Conservation (phyloP, 305 asterid genomes). For the Fraxinus platypoda region DNA sequence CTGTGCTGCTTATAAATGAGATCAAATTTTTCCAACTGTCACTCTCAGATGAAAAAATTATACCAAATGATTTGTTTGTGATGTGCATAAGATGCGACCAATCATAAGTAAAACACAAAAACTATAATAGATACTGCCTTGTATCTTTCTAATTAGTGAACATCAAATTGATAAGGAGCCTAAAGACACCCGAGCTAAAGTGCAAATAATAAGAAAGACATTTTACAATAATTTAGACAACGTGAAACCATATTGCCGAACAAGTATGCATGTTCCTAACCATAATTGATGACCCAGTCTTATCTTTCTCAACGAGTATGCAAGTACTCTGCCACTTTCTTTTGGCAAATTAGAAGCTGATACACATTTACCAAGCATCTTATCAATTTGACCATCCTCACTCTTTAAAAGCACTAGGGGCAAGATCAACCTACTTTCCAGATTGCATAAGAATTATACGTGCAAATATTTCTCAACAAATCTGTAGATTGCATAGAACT, state of each 20-base stretch:
- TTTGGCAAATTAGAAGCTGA: background rate
- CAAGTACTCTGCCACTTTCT: background rate
- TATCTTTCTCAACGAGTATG: background rate
- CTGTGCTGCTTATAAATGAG: background rate
- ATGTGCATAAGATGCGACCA: background rate
- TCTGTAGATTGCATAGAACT: background rate
- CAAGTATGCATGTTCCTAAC: background rate
- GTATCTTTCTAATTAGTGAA: background rate
- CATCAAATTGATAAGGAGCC: background rate
- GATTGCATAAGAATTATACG: background rate
- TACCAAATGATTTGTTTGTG: background rate
- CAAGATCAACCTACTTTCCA: background rate
- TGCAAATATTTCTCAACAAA: background rate
- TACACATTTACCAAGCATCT: background rate
- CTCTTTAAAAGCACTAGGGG: background rate
- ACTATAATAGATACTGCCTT: background rate
- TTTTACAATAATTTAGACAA: background rate
- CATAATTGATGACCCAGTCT: background rate
- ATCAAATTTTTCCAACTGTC: background rate
- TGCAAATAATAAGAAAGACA: background rate
- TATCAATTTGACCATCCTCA: background rate
- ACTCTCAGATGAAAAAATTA: background rate
- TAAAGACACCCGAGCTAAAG: background rate
- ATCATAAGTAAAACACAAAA: background rate
- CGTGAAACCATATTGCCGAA: background rate